These are phyloP conservation scores for Skeletonema potamos DNA, from an alignment of 108 stramenopile genomes.

Conservation along the genomic window DNA sequence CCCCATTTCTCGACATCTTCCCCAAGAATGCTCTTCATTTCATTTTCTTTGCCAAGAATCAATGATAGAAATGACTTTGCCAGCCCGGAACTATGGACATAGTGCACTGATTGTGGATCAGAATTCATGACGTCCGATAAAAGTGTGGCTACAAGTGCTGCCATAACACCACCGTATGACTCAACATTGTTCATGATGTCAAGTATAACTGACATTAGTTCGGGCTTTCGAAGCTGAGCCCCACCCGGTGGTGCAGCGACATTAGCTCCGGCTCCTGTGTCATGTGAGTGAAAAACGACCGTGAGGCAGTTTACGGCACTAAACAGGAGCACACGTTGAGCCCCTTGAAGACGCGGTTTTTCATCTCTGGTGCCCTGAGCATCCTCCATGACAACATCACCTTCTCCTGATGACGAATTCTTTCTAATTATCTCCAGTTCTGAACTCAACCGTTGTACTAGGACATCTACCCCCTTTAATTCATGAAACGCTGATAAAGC, in stretches of 20 bases:
- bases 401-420: background rate
- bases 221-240: slow-evolving; percentile 63
- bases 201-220: slow-evolving; percentile 56
- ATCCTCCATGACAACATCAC: slow-evolving; percentile 13
- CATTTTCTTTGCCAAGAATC: slow-evolving; percentile 40
- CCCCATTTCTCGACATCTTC: slow-evolving; percentile 22
- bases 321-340: slow-evolving; percentile 77
- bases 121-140: slow-evolving; percentile 88
- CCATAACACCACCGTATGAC: slow-evolving; percentile 77
- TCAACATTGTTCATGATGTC: slow-evolving; percentile 67
- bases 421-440: slow-evolving; percentile 54
- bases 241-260: slow-evolving; percentile 55
- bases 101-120: slow-evolving; percentile 82
- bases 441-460: slow-evolving; percentile 60
- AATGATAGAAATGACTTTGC: slow-evolving; percentile 74
- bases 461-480: slow-evolving; percentile 74
- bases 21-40: slow-evolving; percentile 15
- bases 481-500: slow-evolving; percentile 89
- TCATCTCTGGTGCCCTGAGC: background rate
- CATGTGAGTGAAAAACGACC: slow-evolving; percentile 82
- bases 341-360: slow-evolving; percentile 34
- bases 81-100: slow-evolving; percentile 79
- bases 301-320: slow-evolving; percentile 81
- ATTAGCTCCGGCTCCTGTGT: slow-evolving; percentile 36
- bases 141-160: slow-evolving; percentile 65